phyloP scores from a whole-genome alignment of 371 early-diverging fungal genomes.

The Mortierella sp. region DNA sequence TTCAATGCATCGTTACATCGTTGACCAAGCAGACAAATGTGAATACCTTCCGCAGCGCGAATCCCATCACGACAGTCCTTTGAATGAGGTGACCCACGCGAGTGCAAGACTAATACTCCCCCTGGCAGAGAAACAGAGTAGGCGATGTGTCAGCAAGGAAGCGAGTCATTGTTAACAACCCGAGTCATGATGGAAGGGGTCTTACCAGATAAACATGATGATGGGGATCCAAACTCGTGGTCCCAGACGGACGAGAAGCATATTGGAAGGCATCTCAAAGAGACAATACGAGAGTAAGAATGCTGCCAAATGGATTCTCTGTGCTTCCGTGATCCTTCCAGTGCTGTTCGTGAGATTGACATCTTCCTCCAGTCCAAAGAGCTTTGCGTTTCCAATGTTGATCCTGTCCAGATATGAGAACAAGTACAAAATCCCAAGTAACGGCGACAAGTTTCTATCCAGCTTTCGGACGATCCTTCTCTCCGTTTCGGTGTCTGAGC shows the following conservation, averaged over 20 bases:
- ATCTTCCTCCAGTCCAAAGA: slow-evolving; percentile 56
- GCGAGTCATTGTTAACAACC: too few relatives aligned
- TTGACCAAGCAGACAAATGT: not conserved
- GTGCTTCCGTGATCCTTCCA: too few relatives aligned
- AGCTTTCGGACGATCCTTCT: slow-evolving; percentile 60
- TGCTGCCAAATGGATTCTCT: slow-evolving; percentile 14
- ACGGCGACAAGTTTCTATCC: slow-evolving; percentile 65
- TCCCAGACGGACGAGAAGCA: slow-evolving; percentile 67
- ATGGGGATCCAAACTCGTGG: slow-evolving; percentile 79
- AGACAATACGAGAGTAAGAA: slow-evolving; percentile 44
- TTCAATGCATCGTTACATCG: not conserved
- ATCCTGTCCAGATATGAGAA: slow-evolving; percentile 68
- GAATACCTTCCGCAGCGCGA: slow-evolving; percentile 59
- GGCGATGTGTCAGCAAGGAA: not conserved
- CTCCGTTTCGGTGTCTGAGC: slow-evolving; percentile 26
- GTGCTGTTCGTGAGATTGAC: slow-evolving; percentile 39
- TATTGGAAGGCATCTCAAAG: slow-evolving; percentile 76
- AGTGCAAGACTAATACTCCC: slow-evolving; percentile 42
- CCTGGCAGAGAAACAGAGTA: slow-evolving; percentile 6
- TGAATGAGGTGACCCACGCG: slow-evolving; percentile 57
- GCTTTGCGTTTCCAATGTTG: slow-evolving; percentile 70
- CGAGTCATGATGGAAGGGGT: not conserved
- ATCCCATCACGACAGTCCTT: slow-evolving; percentile 54
- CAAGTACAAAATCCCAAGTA: slow-evolving; percentile 62
- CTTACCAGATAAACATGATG: slow-evolving; percentile 69